Percentiles rank a stretch among this genome's conserved stretches.
phyloP scores from a whole-genome alignment of 2,329 filamentous ascomycete species.

The Botrytis sinoallii region DNA sequence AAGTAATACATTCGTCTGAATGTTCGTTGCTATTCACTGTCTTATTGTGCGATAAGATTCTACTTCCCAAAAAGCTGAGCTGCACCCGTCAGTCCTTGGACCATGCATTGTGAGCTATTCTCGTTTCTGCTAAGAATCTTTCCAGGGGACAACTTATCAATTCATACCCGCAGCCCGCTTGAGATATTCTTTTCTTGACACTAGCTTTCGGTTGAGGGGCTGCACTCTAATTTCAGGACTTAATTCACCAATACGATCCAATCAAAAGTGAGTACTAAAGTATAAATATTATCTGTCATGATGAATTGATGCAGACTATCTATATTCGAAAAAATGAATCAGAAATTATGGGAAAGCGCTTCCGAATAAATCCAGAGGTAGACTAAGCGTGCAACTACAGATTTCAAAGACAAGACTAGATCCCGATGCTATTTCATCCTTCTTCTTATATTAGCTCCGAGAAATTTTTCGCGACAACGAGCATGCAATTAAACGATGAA shows the following conservation, averaged over 20 bases:
- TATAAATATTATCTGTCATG: not conserved
- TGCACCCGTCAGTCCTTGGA: not conserved
- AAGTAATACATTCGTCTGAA: not conserved
- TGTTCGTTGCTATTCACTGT: not conserved
- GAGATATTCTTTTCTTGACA: not conserved
- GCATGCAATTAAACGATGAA: not conserved
- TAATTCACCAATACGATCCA: not conserved
- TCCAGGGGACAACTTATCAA: not conserved
- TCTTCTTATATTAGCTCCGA: not conserved
- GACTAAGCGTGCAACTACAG: not conserved
- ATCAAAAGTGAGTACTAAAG: not conserved
- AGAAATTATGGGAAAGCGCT: too few species aligned
- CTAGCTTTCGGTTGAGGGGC: not conserved
- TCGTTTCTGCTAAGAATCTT: not conserved
- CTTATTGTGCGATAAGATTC: not conserved
- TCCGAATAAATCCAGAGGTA: not conserved
- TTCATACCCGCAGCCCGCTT: not conserved
- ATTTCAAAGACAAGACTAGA: not conserved
- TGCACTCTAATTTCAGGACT: not conserved
- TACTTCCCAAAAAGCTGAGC: not conserved
- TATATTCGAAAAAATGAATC: too few species aligned
- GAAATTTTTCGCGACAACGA: not conserved
- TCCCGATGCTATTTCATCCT: accelerated
- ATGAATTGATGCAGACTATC: not conserved
- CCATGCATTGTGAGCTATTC: accelerated